Evolutionary conservation across 192 early-diverging fungal genomes (phyloP).

Genomic region (Backusella westeae): DNA sequence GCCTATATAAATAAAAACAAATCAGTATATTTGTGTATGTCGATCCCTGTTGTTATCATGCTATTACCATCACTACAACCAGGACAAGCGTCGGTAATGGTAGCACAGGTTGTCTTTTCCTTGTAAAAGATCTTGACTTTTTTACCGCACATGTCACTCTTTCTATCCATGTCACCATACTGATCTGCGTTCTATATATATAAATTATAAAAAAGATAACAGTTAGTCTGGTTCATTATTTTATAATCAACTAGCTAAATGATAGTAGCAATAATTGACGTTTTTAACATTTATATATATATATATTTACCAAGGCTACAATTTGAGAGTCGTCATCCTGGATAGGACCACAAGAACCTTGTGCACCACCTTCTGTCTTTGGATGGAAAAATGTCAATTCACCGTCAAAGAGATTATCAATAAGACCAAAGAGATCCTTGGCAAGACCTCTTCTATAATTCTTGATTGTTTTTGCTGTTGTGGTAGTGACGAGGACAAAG

Average conservation of each 20-base stretch:
- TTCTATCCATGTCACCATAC: constrained; percentile 33
- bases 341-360: constrained; percentile 24
- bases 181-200: constrained; percentile 39
- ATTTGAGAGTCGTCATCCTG: constrained; percentile 14
- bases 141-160: constrained; percentile 35
- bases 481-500: background rate
- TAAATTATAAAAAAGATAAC: background rate
- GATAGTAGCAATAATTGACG: background rate
- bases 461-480: background rate
- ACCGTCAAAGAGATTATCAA: constrained; percentile 22
- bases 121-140: constrained; percentile 32
- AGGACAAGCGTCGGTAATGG: constrained; percentile 47
- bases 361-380: constrained; percentile 21
- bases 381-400: constrained; percentile 45
- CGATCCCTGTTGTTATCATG: background rate
- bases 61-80: constrained; percentile 26
- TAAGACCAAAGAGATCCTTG: background rate
- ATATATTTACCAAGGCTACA: constrained; percentile 19
- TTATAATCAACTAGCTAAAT: constrained; percentile 12
- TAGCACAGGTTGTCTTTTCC: constrained; percentile 35
- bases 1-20: constrained; percentile 5
- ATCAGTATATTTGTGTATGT: background rate
- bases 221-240: background rate
- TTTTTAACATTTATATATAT: background rate
- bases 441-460: constrained; percentile 10